Evolutionary conservation across 2,329 filamentous ascomycete species (phyloP), one percentile per base, ranked within the genome.

Genomic region (Aspergillus transmontanensis): DNA sequence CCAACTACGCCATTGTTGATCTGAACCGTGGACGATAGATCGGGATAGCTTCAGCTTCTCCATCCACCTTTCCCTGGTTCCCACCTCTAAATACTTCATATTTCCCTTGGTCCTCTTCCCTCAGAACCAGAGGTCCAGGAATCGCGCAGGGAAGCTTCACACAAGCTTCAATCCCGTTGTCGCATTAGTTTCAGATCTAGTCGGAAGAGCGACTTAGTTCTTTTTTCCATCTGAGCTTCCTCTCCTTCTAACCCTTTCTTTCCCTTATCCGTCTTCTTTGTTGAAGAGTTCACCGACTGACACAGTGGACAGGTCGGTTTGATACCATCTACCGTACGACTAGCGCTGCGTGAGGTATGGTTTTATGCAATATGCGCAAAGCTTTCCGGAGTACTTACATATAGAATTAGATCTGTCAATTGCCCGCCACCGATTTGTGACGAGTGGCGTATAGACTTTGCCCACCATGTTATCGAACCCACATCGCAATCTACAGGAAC

Each of bases 301-400:
- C 75, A 80, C 76, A 76, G 79, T 81, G 84, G n/a, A 89, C 90
- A 90, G 90, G 90, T 89, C 64, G 67, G 62, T 66, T 68, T 64
- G 55, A 68, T 67, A 65, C 71, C 72, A 72, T 73, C 73, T 69
- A 66, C 90, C 87, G 86, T 85, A 87, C 89, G 88, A 89, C 89
- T 91, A 90, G 89, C 88, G 86, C 88, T 92, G 89, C 89, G 89
- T 89, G 89, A 93, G 90, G 90, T 93, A 66, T 39, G 69, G 39
- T 58, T 59, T 55, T 59, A 58, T 51, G 51, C 34, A 54, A 46
- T 55, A 59, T 53, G 58, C 60, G 62, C 62, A 64, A 39, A 45
- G 48, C 56, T 56, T 41, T 46, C 58, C 61, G 50, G 57, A 56
- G 62, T 45, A 59, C 65, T 68, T 65, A 68, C 64, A 64, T 63